Base-by-base conservation (phyloP, 495 filamentous ascomycete species). In the Daldinia childiae region DNA sequence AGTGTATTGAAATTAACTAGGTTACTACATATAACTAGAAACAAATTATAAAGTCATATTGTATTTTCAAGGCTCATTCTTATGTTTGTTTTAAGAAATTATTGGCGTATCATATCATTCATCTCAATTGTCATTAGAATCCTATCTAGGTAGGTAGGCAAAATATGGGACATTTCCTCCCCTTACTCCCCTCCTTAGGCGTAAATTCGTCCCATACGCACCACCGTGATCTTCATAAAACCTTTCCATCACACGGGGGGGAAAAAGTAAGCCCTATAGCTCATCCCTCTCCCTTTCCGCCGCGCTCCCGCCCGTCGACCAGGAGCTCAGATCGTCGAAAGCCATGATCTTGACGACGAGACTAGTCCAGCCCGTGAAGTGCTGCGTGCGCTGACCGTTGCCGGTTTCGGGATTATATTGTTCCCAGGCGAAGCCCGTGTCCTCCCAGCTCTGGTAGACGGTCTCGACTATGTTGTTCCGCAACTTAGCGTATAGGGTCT, bases 351-450 rank as follows among this genome's bases (percentile, higher is more conserved):
- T 98, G 41, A 98, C 94, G 70, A 98, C 95, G 79, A 98, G 82
- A 79, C 92, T 96, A 55, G 96, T 99, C 95, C 95, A 99, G 61
- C 95, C 95, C 15, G 95, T 96, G 78, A 99, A 99, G 83, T 98
- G 95, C 82, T 97, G 94, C 24, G 94, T 98, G 56, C 95, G 87
- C 83, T 98, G 96, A 34, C 95, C 95, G 62, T 87, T 86, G 54
- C 95, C 95, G 4, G 91, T 97, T 68, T 97, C 93, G 0, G 95
- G 92, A 79, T 97, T 94, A 80, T 98, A 99, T 80, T 99, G 95
- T 78, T 99, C 95, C 96, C 96, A 99, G 9, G 96, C 95, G 79
- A 98, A 99, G 17, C 95, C 94, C 0, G 95, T 99, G 68, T 91
- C 86, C 77, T 90, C 85, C 95, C 95, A 99, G 75, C 89, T 87